These are phyloP conservation scores for Suillus weaverae DNA, from an alignment of 768 basidiomycete genomes.

Conservation along the genomic window DNA sequence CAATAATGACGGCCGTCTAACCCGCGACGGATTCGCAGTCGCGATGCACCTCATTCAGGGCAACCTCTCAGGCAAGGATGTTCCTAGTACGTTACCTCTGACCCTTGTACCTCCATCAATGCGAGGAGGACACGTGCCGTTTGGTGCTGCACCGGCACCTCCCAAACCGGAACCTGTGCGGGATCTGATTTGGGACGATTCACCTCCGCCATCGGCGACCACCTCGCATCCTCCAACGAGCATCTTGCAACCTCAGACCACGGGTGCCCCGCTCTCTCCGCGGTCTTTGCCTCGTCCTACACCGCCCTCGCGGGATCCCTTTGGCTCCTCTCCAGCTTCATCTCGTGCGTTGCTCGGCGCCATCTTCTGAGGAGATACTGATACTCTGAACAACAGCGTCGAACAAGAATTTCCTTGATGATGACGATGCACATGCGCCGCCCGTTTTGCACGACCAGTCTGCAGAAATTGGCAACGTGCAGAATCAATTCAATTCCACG, in stretches of 20 bases:
- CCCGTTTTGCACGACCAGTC: constrained; percentile 69
- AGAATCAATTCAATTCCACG: constrained; percentile 84
- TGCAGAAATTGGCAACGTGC: constrained; percentile 84
- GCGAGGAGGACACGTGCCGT: constrained; percentile 44
- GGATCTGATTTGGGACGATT: constrained; percentile 57
- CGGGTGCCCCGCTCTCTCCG: constrained; percentile 35
- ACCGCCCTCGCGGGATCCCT: constrained; percentile 46
- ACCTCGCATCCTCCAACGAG: constrained; percentile 34
- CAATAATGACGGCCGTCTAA: constrained; percentile 82
- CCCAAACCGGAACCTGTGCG: constrained; percentile 42
- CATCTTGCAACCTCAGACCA: constrained; percentile 36
- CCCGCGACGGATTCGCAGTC: constrained; percentile 91
- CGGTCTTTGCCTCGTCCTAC: constrained; percentile 23
- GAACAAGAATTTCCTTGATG: constrained; percentile 67
- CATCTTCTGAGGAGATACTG: constrained; percentile 5
- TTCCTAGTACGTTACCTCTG: constrained; percentile 69
- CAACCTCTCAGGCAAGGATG: constrained; percentile 75
- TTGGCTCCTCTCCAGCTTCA: constrained; percentile 37
- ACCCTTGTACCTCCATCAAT: constrained; percentile 82
- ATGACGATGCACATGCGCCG: constrained; percentile 49
- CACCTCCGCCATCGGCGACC: constrained; percentile 41
- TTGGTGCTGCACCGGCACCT: constrained; percentile 39
- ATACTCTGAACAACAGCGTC: constrained; percentile 16
- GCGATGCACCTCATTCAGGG: constrained; percentile 92
- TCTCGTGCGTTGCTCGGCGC: constrained; percentile 19